Percentiles rank a stretch among this genome's conserved stretches.
Evolutionary conservation across 2,329 filamentous ascomycete species (phyloP).

Genomic region (Ophiosphaerella korrae): DNA sequence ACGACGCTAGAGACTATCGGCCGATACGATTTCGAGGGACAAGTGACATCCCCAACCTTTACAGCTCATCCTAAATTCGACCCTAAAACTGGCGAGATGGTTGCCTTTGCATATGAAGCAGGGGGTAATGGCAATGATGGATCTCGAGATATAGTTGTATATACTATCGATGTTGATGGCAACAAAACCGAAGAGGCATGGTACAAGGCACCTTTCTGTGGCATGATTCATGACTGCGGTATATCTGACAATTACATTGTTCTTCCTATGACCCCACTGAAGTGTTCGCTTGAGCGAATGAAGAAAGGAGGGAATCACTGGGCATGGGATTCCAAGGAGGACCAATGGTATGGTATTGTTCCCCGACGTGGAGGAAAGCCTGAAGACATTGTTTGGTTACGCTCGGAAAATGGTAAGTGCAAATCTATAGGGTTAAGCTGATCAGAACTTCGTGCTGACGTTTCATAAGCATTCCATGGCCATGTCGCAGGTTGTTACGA

Average conservation of each 20-base stretch:
- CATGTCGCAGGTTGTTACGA: constrained; percentile 45
- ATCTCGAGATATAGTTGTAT: constrained; percentile 48
- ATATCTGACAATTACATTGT: constrained; percentile 47
- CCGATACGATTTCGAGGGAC: constrained; percentile 13
- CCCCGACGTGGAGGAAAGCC: constrained; percentile 16
- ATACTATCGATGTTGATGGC: constrained; percentile 35
- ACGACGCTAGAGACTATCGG: constrained; percentile 20
- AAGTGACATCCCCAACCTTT: constrained; percentile 19
- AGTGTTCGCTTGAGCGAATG: constrained; percentile 44
- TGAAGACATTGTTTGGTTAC: constrained; percentile 43
- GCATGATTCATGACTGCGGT: constrained; percentile 52
- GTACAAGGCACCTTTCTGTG: constrained; percentile 44
- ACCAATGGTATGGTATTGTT: constrained; percentile 36
- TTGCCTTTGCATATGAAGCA: constrained; percentile 42
- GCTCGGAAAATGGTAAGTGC: too few relatives aligned
- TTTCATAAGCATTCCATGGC: constrained; percentile 44
- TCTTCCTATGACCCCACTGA: constrained; percentile 42
- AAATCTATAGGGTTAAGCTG: too few relatives aligned
- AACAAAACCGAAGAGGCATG: constrained; percentile 40
- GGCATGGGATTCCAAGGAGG: constrained; percentile 44
- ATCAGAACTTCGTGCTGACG: too few relatives aligned
- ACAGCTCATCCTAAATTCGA: constrained; percentile 29
- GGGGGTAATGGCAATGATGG: constrained; percentile 50
- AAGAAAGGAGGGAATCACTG: constrained; percentile 50
- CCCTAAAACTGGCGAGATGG: constrained; percentile 12